These are phyloP conservation scores for Xylariomycetidae sp. DNA, from an alignment of 2,329 filamentous ascomycete species.

Conservation along the genomic window DNA sequence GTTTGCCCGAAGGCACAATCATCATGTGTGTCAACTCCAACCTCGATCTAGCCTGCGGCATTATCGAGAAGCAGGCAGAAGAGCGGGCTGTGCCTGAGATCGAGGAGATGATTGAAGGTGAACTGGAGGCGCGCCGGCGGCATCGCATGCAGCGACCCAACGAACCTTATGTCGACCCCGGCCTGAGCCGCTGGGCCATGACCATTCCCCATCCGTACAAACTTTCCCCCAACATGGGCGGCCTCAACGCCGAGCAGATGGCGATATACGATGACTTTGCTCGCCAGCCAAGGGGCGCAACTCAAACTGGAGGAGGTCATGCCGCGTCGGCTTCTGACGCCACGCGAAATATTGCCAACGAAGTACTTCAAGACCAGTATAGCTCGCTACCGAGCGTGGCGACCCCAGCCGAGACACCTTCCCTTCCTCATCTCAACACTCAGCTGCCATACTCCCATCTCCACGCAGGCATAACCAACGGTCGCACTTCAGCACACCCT, in stretches of 20 bases:
- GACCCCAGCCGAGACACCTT: constrained; percentile 54
- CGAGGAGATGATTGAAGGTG: constrained; percentile 81
- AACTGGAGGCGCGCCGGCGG: constrained; percentile 69
- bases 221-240: constrained; percentile 60
- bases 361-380: constrained; percentile 58
- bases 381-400: constrained; percentile 49
- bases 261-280: constrained; percentile 97
- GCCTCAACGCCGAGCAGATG: constrained; percentile 86
- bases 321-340: constrained; percentile 54
- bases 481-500: constrained; percentile 38
- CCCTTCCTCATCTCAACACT: constrained; percentile 44
- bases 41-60: constrained; percentile 82
- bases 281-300: constrained; percentile 64
- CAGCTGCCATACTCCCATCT: constrained; percentile 52
- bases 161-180: constrained; percentile 77
- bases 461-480: constrained; percentile 44
- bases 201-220: constrained; percentile 93
- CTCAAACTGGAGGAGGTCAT: constrained; percentile 50
- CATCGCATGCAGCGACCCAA: constrained; percentile 71
- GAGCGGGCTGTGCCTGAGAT: constrained; percentile 91
- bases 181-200: constrained; percentile 83
- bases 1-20: constrained; percentile 88
- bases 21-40: constrained; percentile 99
- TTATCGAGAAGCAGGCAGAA: constrained; percentile 94
- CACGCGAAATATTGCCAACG: constrained; percentile 56